These are phyloP conservation scores for Camelina laxa DNA, from an alignment of 345 rosid genomes.

Conservation along the genomic window DNA sequence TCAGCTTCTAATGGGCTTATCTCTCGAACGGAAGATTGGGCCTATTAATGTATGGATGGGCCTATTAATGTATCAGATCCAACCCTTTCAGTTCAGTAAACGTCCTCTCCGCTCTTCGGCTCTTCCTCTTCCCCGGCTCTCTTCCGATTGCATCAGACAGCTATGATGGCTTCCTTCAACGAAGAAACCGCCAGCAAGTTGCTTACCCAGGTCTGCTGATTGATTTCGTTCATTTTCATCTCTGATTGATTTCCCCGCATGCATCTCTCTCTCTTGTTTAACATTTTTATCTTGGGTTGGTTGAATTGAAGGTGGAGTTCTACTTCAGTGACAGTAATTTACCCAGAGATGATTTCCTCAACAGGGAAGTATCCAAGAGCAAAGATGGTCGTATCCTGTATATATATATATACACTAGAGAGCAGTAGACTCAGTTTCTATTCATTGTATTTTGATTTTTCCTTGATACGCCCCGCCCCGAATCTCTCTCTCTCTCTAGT, in stretches of 20 bases:
- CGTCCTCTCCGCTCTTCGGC: not conserved
- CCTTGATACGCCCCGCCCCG: constrained; percentile 1
- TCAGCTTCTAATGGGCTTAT: too few relatives aligned
- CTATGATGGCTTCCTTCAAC: constrained; percentile 38
- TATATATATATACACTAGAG: not conserved
- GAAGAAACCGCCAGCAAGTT: constrained; percentile 36
- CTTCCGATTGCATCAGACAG: not conserved
- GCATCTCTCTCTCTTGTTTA: not conserved
- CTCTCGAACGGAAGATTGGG: too few relatives aligned
- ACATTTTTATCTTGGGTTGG: not conserved
- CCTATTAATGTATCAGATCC: not conserved
- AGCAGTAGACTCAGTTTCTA: not conserved
- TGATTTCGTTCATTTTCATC: not conserved
- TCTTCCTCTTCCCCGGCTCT: not conserved
- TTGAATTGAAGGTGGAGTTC: constrained; percentile 44
- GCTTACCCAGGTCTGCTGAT: constrained; percentile 23
- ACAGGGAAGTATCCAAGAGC: constrained; percentile 35
- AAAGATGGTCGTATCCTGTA: constrained; percentile 49
- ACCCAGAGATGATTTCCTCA: constrained; percentile 46
- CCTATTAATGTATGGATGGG: not conserved
- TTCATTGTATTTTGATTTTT: not conserved
- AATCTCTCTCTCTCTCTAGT: constrained; percentile 13
- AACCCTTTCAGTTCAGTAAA: not conserved
- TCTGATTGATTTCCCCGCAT: not conserved
- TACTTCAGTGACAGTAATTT: constrained; percentile 53